phyloP scores from a whole-genome alignment of 306 rosid genomes.

The Arachis hypogaea region DNA sequence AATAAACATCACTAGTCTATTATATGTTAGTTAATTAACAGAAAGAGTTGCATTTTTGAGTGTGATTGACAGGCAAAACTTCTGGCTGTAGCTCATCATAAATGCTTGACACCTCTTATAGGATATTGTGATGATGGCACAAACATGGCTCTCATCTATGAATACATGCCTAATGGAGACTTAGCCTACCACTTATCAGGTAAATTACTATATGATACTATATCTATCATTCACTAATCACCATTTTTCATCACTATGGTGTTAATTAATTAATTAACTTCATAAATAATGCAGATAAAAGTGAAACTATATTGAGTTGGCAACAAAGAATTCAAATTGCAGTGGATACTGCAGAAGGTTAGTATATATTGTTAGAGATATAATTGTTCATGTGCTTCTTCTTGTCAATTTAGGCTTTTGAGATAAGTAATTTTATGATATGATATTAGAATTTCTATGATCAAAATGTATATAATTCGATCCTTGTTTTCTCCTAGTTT shows the following conservation, averaged over 20 bases:
- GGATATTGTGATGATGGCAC: conserved; percentile 60
- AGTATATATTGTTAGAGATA: background rate
- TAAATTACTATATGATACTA: background rate
- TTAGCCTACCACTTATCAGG: conserved; percentile 52
- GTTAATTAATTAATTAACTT: conserved; percentile 13
- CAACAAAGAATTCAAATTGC: conserved; percentile 59
- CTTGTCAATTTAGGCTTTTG: too few species aligned
- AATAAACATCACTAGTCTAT: background rate
- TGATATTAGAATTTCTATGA: too few species aligned
- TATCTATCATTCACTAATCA: too few species aligned
- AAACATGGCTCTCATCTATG: conserved; percentile 60
- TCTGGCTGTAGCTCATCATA: conserved; percentile 56
- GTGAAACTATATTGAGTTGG: conserved; percentile 52
- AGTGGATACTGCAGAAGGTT: conserved; percentile 65
- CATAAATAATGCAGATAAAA: conserved; percentile 49
- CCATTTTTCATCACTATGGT: too few species aligned
- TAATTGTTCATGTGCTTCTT: too few species aligned
- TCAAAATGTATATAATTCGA: too few species aligned
- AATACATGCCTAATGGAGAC: conserved; percentile 60
- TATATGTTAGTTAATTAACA: background rate
- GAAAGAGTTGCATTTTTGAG: conserved; percentile 1
- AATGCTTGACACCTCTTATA: conserved; percentile 53
- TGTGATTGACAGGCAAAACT: conserved; percentile 52
- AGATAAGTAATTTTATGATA: too few species aligned
- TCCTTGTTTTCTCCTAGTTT: too few species aligned